A percentile compares a stretch with the other conserved stretches of the same genome.
phyloP scores from a whole-genome alignment of 306 rosid species.

The Bauhinia variegata region DNA sequence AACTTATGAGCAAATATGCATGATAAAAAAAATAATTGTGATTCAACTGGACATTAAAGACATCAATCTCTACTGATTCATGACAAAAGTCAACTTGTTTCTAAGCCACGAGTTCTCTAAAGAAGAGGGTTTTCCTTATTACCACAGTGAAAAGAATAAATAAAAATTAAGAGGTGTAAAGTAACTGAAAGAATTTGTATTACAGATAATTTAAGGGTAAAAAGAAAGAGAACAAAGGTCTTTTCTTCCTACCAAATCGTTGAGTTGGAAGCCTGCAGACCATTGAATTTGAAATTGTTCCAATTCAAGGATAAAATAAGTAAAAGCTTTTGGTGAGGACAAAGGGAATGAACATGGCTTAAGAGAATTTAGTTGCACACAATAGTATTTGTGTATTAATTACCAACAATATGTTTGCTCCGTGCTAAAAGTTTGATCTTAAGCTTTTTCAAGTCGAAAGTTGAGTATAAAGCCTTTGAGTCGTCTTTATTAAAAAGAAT shows the following conservation, averaged over 20 bases:
- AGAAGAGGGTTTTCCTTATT: slow-evolving; percentile 13
- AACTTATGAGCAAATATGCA: not conserved
- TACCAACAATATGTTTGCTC: too few relatives aligned
- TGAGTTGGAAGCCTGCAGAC: slow-evolving; percentile 4
- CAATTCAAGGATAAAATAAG: too few relatives aligned
- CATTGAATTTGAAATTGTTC: slow-evolving; percentile 16
- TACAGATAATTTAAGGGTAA: slow-evolving; percentile 2
- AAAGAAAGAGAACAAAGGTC: not conserved
- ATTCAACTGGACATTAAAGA: not conserved
- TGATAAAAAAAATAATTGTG: slow-evolving; percentile 7
- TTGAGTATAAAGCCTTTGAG: too few relatives aligned
- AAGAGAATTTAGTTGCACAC: too few relatives aligned
- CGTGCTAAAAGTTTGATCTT: too few relatives aligned
- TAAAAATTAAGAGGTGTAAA: too few relatives aligned
- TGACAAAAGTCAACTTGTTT: slow-evolving; percentile 15
- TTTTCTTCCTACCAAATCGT: not conserved
- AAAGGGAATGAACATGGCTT: too few relatives aligned
- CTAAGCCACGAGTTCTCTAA: not conserved
- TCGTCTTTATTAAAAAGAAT: too few relatives aligned
- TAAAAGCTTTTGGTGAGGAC: too few relatives aligned
- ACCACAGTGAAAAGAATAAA: too few relatives aligned
- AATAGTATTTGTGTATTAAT: too few relatives aligned
- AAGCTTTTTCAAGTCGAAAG: too few relatives aligned
- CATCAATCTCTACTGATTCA: not conserved
- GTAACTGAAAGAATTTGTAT: not conserved